Evolutionary conservation across 768 basidiomycete species (phyloP), one percentile per base, ranked within the genome.

Genomic region (Hortiboletus campestris): DNA sequence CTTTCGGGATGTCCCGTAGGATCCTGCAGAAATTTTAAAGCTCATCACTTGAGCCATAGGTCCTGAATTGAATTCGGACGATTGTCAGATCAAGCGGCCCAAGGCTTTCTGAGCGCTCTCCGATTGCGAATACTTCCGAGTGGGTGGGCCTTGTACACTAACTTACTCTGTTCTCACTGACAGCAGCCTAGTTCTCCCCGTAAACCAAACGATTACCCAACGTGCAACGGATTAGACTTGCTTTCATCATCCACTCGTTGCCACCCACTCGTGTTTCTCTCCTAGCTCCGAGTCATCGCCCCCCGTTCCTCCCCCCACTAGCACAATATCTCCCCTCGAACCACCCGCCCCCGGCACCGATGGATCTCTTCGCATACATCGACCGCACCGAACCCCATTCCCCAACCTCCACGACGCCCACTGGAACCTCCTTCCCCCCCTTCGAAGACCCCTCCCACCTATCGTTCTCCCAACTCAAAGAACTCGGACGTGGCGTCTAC

Each of bases 401-500:
- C 28, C 57, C 63, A 6, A 49, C 55, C 0, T 48, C 57, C 4
- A 6, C 34, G 7, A 44, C 61, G 25, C 42, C 29, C 16, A 44
- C 47, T 0, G 19, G 44, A 17, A 6, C 53, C 28, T 25, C 28
- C 12, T 1, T 35, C 9, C n/a, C 29, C 29, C 43, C 36, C 29
- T 4, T 19, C 34, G 42, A 54, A 31, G 51, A 46, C 5, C 43
- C 44, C n/a, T 5, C 19, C 32, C 9, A 32, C 6, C 51, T 22
- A 4, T 46, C 60, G 16, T 8, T 16, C 11, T 22, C 59, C 19
- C 47, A 64, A 19, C 63, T 66, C 34, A 62, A 61, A 17, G 49
- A 63, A 0, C 53, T 65, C 41, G 77, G 70, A 4, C 59, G 63
- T 4, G 42, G 49, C 5, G 63, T 75, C 31, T 80, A 78, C 59